Percentiles rank a stretch among this genome's conserved stretches.
phyloP scores from a whole-genome alignment of 148 eudicot genomes.

The Arctostaphylos glauca region DNA sequence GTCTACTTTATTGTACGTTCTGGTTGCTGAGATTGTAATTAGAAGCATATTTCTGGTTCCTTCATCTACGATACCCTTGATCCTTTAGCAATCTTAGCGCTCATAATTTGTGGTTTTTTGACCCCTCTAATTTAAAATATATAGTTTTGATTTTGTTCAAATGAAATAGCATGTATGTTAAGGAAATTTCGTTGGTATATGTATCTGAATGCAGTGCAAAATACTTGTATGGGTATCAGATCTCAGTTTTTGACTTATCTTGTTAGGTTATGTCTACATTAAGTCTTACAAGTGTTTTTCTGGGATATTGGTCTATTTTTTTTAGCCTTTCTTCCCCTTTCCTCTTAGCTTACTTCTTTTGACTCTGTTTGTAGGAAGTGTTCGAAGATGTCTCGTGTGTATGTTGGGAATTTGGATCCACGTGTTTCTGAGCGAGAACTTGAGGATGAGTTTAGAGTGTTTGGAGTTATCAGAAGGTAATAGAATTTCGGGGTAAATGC shows the following conservation, averaged over 20 bases:
- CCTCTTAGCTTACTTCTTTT: not conserved
- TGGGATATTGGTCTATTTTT: not conserved
- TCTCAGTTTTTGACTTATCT: not conserved
- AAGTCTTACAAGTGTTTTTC: not conserved
- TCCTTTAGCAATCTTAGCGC: not conserved
- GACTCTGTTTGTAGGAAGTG: not conserved
- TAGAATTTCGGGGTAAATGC: not conserved
- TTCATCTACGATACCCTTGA: not conserved
- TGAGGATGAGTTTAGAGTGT: slow-evolving; percentile 81
- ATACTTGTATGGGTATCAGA: not conserved
- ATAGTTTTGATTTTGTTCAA: not conserved
- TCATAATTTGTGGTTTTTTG: not conserved
- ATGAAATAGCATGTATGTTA: not conserved
- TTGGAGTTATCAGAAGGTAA: slow-evolving; percentile 80
- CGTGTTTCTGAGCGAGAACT: slow-evolving; percentile 83
- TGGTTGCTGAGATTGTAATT: not conserved
- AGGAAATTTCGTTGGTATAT: not conserved
- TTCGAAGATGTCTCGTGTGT: slow-evolving; percentile 70
- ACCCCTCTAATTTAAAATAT: not conserved
- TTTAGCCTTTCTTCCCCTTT: not conserved
- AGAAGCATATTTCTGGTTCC: too few species aligned
- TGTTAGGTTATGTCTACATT: not conserved
- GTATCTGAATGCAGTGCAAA: not conserved
- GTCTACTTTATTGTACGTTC: not conserved
- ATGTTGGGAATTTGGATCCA: slow-evolving; percentile 85